Evolutionary conservation across 441 rosid genomes (phyloP).

Genomic region (Mallotus repandus): DNA sequence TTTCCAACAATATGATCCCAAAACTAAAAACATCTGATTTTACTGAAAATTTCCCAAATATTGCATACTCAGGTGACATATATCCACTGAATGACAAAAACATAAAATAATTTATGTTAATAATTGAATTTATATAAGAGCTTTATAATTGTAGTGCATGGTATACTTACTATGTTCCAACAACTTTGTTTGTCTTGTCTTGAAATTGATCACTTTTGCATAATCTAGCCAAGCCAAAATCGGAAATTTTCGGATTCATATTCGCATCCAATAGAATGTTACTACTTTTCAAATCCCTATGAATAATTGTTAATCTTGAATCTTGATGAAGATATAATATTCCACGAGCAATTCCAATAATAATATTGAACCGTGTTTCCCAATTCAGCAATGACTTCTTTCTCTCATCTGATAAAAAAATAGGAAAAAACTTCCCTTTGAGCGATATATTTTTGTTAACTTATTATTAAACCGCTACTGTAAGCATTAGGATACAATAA

Average conservation of each 20-base stretch:
- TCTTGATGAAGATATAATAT: conserved; percentile 62
- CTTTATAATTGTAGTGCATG: not conserved
- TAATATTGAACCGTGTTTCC: conserved; percentile 46
- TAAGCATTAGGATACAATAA: too few species aligned
- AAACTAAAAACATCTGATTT: conserved; percentile 45
- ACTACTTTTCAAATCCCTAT: conserved; percentile 64
- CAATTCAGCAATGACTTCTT: conserved; percentile 36
- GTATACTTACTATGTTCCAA: conserved; percentile 25
- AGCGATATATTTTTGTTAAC: not conserved
- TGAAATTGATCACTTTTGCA: conserved; percentile 15
- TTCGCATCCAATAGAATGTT: conserved; percentile 32
- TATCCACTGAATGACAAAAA: conserved; percentile 33
- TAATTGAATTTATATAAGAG: not conserved
- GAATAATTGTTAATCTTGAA: conserved; percentile 59
- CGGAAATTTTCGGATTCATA: conserved; percentile 23
- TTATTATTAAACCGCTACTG: too few species aligned
- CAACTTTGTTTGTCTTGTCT: conserved; percentile 13
- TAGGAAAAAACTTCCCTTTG: not conserved
- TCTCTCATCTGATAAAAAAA: conserved; percentile 28
- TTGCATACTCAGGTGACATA: conserved; percentile 46
- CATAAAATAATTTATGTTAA: not conserved
- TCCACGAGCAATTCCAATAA: conserved; percentile 56
- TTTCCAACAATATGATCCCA: conserved; percentile 33
- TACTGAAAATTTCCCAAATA: conserved; percentile 30
- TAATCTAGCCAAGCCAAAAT: conserved; percentile 24